A percentile compares a stretch with the other conserved stretches of the same genome.
phyloP scores from a whole-genome alignment of 2,329 filamentous ascomycete genomes.

The Fonsecaea nubica region DNA sequence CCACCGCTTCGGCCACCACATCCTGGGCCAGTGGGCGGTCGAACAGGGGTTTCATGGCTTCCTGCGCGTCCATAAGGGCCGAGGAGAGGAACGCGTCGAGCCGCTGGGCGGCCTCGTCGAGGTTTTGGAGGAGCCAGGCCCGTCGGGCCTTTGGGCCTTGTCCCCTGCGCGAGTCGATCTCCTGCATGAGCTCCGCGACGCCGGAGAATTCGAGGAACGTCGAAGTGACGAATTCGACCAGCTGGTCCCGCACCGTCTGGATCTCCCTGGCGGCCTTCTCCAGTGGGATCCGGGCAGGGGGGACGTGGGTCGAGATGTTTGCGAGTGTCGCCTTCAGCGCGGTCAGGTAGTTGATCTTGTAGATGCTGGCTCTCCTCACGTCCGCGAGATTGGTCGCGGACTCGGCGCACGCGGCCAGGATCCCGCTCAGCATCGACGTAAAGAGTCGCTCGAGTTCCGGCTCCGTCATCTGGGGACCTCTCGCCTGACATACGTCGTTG shows the following conservation, averaged over 20 bases:
- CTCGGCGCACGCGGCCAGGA: conserved; percentile 75
- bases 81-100: conserved; percentile 92
- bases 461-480: conserved; percentile 37
- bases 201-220: conserved; percentile 37
- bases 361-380: conserved; percentile 55
- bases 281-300: conserved; percentile 40
- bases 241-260: conserved; percentile 22
- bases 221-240: conserved; percentile 30
- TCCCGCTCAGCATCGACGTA: conserved; percentile 85
- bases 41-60: conserved; percentile 76
- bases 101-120: conserved; percentile 67
- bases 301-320: conserved; percentile 57
- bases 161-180: conserved; percentile 30
- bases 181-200: conserved; percentile 30
- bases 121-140: conserved; percentile 50
- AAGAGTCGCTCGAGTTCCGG: conserved; percentile 80
- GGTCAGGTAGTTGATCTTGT: conserved; percentile 56
- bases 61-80: conserved; percentile 87
- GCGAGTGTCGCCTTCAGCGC: conserved; percentile 63
- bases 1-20: conserved; percentile 82
- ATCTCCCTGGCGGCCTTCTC: conserved; percentile 34
- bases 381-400: conserved; percentile 57
- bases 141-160: conserved; percentile 20
- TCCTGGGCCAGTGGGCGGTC: conserved; percentile 74
- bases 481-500: conserved; percentile 56